Conservation (phyloP, 108 stramenopile species). For the Cyclotella cryptica region DNA sequence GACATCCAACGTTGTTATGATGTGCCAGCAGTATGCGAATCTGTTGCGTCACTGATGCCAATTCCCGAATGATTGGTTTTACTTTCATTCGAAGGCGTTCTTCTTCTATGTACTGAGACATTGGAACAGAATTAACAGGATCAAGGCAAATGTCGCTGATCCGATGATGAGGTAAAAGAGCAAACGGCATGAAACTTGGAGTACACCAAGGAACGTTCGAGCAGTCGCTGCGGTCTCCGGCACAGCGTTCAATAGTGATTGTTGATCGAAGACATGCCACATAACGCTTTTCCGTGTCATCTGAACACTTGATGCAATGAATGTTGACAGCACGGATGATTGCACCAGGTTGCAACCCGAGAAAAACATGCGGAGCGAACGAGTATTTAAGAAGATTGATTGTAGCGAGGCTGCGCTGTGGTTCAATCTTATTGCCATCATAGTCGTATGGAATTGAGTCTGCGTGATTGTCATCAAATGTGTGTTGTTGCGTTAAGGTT, state of each 20-base stretch:
- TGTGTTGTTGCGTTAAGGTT: constrained; percentile 6
- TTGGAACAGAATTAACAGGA: constrained; percentile 29
- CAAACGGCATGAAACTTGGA: constrained; percentile 23
- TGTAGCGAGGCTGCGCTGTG: constrained; percentile 1
- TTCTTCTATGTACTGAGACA: constrained; percentile 35
- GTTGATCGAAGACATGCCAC: constrained; percentile 81
- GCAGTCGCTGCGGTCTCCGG: constrained; percentile 28
- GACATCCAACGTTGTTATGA: constrained; percentile 24
- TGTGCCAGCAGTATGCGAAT: constrained; percentile 16
- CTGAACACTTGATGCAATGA: constrained; percentile 45
- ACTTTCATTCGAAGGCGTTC: constrained; percentile 24
- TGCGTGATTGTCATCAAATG: not conserved
- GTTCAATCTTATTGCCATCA: constrained; percentile 4
- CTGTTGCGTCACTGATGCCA: not conserved
- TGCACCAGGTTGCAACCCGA: constrained; percentile 64
- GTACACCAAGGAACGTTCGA: constrained; percentile 24
- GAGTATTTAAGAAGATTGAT: constrained; percentile 66
- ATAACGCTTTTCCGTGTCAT: constrained; percentile 2
- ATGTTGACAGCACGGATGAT: constrained; percentile 74
- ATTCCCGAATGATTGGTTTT: constrained; percentile 6
- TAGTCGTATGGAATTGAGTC: not conserved
- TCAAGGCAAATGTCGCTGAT: constrained; percentile 35
- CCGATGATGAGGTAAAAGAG: constrained; percentile 44
- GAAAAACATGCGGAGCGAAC: constrained; percentile 49
- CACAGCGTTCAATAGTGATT: constrained; percentile 58